Evolutionary conservation across 2,329 filamentous ascomycete species (phyloP).

Genomic region (Fusarium chaquense): DNA sequence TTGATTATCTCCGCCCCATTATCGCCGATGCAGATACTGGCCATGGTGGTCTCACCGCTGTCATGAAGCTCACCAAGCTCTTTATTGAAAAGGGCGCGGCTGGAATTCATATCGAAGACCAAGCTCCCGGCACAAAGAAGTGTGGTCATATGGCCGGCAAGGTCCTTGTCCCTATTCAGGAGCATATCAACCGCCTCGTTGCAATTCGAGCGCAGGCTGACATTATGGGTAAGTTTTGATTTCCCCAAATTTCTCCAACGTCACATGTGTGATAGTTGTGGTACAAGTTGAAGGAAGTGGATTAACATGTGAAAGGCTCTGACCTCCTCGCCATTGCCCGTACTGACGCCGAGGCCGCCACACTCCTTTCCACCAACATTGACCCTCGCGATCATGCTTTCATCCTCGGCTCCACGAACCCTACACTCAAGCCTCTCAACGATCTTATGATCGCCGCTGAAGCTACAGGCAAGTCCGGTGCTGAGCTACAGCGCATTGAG

Average conservation of each 20-base stretch:
- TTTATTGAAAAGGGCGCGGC: constrained; percentile 97
- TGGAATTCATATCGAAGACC: constrained; percentile 98
- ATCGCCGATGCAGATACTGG: constrained; percentile 97
- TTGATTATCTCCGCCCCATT: constrained; percentile 96
- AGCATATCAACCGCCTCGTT: constrained; percentile 98
- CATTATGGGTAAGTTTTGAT: constrained; percentile 81
- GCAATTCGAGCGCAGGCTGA: constrained; percentile 97
- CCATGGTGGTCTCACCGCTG: constrained; percentile 95
- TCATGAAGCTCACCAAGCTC: constrained; percentile 99
- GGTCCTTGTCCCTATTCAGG: constrained; percentile 94
- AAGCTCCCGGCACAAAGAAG: constrained; percentile 98
- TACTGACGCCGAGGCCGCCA: constrained; percentile 97
- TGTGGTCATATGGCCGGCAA: constrained; percentile 99
- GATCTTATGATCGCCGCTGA: constrained; percentile 93
- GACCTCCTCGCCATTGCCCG: constrained; percentile 92
- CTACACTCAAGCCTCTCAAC: constrained; percentile 82
- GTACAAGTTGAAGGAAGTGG: not conserved
- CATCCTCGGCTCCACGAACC: constrained; percentile 91
- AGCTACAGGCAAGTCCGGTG: constrained; percentile 81
- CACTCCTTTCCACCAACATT: constrained; percentile 95
- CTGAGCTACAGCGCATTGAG: constrained; percentile 89
- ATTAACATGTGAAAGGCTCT: constrained; percentile 64
- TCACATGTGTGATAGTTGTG: constrained; percentile 27
- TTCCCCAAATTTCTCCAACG: constrained; percentile 17
- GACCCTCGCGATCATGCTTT: constrained; percentile 95